Percentiles rank a stretch among this genome's conserved stretches.
Conservation (phyloP, 192 early-diverging fungal genomes). For the Rhizoclosmatium globosum region DNA sequence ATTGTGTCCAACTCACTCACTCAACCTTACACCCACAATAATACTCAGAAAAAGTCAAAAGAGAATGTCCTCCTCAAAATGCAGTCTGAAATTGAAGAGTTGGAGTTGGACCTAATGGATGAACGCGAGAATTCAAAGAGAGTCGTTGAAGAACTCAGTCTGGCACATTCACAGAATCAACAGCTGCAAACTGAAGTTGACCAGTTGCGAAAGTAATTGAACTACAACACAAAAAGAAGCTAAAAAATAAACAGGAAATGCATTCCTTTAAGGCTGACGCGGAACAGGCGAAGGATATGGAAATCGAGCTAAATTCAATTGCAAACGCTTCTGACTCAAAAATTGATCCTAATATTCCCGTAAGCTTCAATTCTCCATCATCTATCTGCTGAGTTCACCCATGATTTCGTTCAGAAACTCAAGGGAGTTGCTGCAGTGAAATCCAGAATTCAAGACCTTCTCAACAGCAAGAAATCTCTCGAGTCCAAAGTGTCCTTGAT, state of each 20-base stretch:
- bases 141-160: background rate
- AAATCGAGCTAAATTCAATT: background rate
- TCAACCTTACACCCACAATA: no score
- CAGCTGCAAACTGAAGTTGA: background rate
- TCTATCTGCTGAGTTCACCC: background rate
- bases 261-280: background rate
- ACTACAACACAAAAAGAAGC: background rate
- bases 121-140: background rate
- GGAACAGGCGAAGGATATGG: background rate
- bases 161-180: background rate
- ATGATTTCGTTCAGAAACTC: constrained; percentile 9
- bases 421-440: constrained; percentile 22
- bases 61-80: constrained; percentile 14
- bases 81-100: constrained; percentile 20
- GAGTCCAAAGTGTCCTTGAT: background rate
- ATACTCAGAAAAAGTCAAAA: constrained; percentile 7
- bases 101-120: constrained; percentile 23
- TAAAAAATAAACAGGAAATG: background rate
- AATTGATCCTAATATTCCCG: no score
- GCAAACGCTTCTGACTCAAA: background rate
- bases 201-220: constrained; percentile 3
- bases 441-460: constrained; percentile 7
- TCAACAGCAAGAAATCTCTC: constrained; percentile 1
- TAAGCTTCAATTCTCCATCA: no score
- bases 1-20: no score